phyloP scores from a whole-genome alignment of 2,329 filamentous ascomycete species.

The Scolecobasidium constrictum region DNA sequence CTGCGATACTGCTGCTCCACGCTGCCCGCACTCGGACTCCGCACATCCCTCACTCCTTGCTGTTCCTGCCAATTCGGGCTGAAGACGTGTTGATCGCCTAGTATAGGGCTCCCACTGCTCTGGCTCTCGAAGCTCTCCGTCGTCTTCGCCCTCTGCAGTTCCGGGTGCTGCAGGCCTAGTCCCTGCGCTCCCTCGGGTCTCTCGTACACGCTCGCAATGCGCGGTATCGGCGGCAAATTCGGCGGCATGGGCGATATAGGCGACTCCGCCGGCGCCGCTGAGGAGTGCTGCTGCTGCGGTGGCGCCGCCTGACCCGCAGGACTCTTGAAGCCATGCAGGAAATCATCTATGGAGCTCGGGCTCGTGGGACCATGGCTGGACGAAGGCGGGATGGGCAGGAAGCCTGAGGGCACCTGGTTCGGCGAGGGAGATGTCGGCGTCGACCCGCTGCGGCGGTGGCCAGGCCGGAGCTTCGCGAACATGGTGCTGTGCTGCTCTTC shows the following conservation, averaged over 20 bases:
- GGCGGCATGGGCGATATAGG: conserved; percentile 28
- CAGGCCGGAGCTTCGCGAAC: conserved; percentile 27
- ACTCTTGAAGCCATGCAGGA: neutral
- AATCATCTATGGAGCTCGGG: conserved; percentile 1
- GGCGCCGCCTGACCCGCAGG: neutral
- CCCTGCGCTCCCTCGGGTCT: neutral
- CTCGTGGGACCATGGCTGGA: conserved; percentile 14
- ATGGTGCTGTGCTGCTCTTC: conserved; percentile 16
- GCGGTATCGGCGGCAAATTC: conserved; percentile 27
- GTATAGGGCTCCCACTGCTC: neutral
- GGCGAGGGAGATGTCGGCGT: conserved; percentile 23
- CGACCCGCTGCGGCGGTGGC: conserved; percentile 27
- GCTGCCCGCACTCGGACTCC: neutral
- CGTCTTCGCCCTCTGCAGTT: neutral
- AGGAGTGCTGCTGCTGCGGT: neutral
- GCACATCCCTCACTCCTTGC: neutral
- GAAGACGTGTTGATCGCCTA: neutral
- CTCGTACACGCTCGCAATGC: conserved; percentile 20
- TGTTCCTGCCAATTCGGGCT: neutral
- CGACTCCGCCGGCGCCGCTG: conserved; percentile 13
- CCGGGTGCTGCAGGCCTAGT: neutral
- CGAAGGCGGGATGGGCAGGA: conserved; percentile 14
- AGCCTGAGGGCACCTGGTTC: conserved; percentile 16
- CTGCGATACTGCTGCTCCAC: neutral
- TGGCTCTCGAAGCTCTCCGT: neutral